phyloP scores from a whole-genome alignment of 2,329 filamentous ascomycete species.

The Blastomyces gilchristii region DNA sequence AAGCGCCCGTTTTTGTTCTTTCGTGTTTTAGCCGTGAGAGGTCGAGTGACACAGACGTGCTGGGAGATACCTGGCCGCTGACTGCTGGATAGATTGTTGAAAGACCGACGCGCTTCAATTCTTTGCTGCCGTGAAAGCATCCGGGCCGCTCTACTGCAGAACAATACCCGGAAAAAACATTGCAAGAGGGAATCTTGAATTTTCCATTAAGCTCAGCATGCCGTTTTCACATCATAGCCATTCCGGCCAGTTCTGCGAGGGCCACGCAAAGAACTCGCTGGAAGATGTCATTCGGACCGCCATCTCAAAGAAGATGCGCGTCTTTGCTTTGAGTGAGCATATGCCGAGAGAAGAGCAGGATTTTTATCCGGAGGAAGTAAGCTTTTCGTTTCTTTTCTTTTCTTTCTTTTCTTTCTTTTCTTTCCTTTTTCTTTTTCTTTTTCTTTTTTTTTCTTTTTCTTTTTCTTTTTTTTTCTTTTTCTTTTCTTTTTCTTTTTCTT shows the following conservation, averaged over 20 bases:
- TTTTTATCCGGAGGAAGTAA: conserved; percentile 83
- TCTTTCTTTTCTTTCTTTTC: no score
- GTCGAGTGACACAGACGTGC: no score
- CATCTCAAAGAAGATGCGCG: conserved; percentile 65
- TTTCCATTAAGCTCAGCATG: conserved; percentile 46
- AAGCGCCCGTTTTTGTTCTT: no score
- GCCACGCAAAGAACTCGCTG: conserved; percentile 74
- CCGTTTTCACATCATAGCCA: conserved; percentile 97
- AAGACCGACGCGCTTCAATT: background rate
- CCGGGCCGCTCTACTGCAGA: background rate
- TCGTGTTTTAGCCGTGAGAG: no score
- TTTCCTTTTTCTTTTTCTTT: no score
- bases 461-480: background rate
- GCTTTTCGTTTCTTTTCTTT: background rate
- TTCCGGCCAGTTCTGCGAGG: conserved; percentile 90
- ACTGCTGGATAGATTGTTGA: background rate
- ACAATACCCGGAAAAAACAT: background rate
- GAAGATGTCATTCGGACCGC: conserved; percentile 75
- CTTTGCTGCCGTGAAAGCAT: background rate
- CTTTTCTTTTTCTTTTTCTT: background rate
- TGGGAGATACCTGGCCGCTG: background rate
- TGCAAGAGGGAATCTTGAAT: background rate
- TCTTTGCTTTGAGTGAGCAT: conserved; percentile 85
- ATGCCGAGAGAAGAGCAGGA: conserved; percentile 75
- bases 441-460: no score